Base-by-base conservation (phyloP, 805 yeast species). In the Starmerella riodocensis region DNA sequence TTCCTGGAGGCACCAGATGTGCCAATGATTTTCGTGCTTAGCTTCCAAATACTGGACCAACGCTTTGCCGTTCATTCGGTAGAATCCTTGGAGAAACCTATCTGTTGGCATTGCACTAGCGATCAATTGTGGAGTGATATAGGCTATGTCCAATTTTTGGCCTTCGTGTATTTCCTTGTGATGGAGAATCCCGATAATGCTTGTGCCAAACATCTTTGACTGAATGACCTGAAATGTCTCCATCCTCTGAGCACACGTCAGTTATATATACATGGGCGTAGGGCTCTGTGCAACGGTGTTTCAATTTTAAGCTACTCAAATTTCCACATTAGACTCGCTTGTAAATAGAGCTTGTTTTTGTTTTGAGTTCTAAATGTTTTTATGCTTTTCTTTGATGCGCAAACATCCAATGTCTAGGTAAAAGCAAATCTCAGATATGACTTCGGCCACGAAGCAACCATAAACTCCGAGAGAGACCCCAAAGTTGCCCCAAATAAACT, bases 341-440 rank as follows among this genome's bases (percentile, higher is more conserved):
- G n/a, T n/a, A n/a, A n/a, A n/a, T n/a, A n/a, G n/a, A n/a, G n/a
- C n/a, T n/a, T n/a, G n/a, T n/a, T n/a, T n/a, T n/a, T n/a, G n/a
- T n/a, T n/a, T n/a, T n/a, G n/a, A n/a, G n/a, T n/a, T 9, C 13
- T 13, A 25, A 12, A 29, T 29, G 13, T 31, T 7, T 16, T 43
- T 36, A 19, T 24, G 16, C 30, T 42, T 40, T 21, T 52, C 83
- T 57, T 86, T 85, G 54, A 84, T 81, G 32, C 77, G 67, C 49
- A 86, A 69, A 12, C 94, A 88, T 61, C 76, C 79, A 46, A 88
- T 85, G 55, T 82, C 95, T 50, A 88, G 66, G 55, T 71, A 85
- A 43, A 77, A 86, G 57, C 75, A 73, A 51, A 88, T 78, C 51
- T 83, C 79, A 44, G 79, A 86, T 32, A 76, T 66, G 38, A 88